Percentiles rank a stretch among this genome's conserved stretches.
These are phyloP conservation scores for Phytophthora ohioensis DNA, from an alignment of 352 stramenopile genomes.

Conservation along the genomic window DNA sequence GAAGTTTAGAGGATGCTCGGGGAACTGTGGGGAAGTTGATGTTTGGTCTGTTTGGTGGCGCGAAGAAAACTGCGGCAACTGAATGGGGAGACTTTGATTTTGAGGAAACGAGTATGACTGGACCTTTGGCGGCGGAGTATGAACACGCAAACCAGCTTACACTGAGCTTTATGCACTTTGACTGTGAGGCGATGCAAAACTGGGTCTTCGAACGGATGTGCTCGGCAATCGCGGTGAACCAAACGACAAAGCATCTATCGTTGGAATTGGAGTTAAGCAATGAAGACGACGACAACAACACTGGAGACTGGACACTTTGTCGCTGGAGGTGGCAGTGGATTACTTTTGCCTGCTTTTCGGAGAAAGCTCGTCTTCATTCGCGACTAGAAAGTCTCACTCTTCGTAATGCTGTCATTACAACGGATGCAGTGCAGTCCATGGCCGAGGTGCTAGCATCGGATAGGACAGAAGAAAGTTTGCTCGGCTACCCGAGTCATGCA, in stretches of 20 bases:
- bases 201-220: constrained; percentile 41
- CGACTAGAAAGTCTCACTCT: constrained; percentile 30
- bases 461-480: constrained; percentile 32
- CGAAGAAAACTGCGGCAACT: constrained; percentile 3
- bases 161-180: constrained; percentile 28
- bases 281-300: constrained; percentile 10
- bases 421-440: constrained; percentile 30
- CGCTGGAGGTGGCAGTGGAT: constrained; percentile 42
- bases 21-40: constrained; percentile 17
- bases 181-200: constrained; percentile 31
- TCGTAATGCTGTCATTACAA: constrained; percentile 30
- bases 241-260: constrained; percentile 34
- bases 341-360: constrained; percentile 38
- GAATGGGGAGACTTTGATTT: constrained; percentile 21
- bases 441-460: constrained; percentile 26
- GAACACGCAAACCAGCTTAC: constrained; percentile 27
- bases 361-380: constrained; percentile 38
- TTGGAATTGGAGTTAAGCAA: constrained; percentile 22
- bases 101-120: constrained; percentile 33
- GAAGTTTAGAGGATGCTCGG: constrained; percentile 16
- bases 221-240: constrained; percentile 35
- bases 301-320: constrained; percentile 19
- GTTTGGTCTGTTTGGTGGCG: constrained; percentile 31
- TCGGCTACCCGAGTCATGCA: background rate
- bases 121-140: constrained; percentile 16